Evolutionary conservation across 2,329 filamentous ascomycete genomes (phyloP).

Genomic region (Fusarium sp.): DNA sequence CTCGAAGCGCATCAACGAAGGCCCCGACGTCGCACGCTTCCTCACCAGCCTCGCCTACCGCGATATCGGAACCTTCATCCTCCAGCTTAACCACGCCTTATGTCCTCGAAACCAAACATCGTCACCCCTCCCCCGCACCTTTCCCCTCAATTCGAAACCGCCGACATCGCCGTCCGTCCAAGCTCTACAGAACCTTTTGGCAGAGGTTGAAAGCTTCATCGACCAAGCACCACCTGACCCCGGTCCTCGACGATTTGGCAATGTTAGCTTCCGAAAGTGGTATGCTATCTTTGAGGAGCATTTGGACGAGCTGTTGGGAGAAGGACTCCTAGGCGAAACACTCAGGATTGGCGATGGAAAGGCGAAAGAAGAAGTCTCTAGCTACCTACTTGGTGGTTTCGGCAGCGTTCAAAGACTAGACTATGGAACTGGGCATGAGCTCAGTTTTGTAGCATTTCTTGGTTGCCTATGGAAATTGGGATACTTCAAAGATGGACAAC

Average conservation of each 20-base stretch:
- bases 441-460: slow-evolving; percentile 93
- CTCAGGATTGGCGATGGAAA: slow-evolving; percentile 49
- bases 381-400: slow-evolving; percentile 86
- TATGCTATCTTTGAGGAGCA: slow-evolving; percentile 72
- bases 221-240: slow-evolving; percentile 83
- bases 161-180: slow-evolving; percentile 63
- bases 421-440: slow-evolving; percentile 95
- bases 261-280: slow-evolving; percentile 90
- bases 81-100: slow-evolving; percentile 89
- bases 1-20: slow-evolving; percentile 84
- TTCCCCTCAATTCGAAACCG: slow-evolving; percentile 53
- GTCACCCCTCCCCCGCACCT: slow-evolving; percentile 49
- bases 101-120: slow-evolving; percentile 71
- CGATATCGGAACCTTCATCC: slow-evolving; percentile 85
- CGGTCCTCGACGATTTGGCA: slow-evolving; percentile 90
- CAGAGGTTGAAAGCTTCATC: slow-evolving; percentile 71
- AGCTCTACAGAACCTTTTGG: slow-evolving; percentile 72
- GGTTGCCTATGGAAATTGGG: slow-evolving; percentile 91
- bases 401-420: slow-evolving; percentile 90
- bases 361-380: slow-evolving; percentile 73
- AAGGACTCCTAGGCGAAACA: slow-evolving; percentile 44
- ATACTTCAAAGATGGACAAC: slow-evolving; percentile 70
- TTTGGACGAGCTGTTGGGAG: slow-evolving; percentile 51
- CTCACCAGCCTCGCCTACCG: slow-evolving; percentile 83
- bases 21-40: slow-evolving; percentile 82